Base-by-base conservation (phyloP, 192 early-diverging fungal genomes). In the Irineochytrium annulatum region DNA sequence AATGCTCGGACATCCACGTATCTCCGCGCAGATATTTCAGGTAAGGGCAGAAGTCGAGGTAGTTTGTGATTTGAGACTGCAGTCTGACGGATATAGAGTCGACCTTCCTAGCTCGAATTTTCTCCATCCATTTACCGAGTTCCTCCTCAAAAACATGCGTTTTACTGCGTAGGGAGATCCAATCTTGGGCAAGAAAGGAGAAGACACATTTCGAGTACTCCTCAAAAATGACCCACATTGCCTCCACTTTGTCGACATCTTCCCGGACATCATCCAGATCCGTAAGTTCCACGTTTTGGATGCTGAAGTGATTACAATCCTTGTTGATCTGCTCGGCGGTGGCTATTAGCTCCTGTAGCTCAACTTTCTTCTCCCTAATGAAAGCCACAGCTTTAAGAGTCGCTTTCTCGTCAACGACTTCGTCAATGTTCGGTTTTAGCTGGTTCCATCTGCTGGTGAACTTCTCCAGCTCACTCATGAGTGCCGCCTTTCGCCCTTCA, bases 1-100 rank as follows among this genome's bases (percentile, higher is more conserved):
- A 83, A 43, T 83, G 81, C 58, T 83, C 81, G 8, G 71, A 29
- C 49, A 77, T 77, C 81, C 81, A 83, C 22, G 63, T 77, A 37
- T 83, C 81, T 1, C 81, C 81, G 22, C 76, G 59, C 43, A 83
- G 33, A 62, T 72, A 83, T 52, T 83, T 83, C 24, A 83, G 43
- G 24, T 55, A 45, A 1, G 77, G 79, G 20, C 59, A 48, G 6
- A 72, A 32, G 3, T 66, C 68, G 8, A 62, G 56, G 45, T 76
- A 69, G 2, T 43, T 54, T 43, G 82, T 76, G 28, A 83, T 67
- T 33, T 81, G 65, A 20, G 41, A 44, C 35, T 68, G 61, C 17
- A 83, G 76, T 22, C 59, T 53, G 4, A 53, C 56, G 1, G 70
- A 45, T 13, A 82, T 55, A 2, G 71, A 37, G 43, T 82, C 73